Base-by-base conservation (phyloP, 2,329 filamentous ascomycete genomes). In the Hypomyces rosellus region DNA sequence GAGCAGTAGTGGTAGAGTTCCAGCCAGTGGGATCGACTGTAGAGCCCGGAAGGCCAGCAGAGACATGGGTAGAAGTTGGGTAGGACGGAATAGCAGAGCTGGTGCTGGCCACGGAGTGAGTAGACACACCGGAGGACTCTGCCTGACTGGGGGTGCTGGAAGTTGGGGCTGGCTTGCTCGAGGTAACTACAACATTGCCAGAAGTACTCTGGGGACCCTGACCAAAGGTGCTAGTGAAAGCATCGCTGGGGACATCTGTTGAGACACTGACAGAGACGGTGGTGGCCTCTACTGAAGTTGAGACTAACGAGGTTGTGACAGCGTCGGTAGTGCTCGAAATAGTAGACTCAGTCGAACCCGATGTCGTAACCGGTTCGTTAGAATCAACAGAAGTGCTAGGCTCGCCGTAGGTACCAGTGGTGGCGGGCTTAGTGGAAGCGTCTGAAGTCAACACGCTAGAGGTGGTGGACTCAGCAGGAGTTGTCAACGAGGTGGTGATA, bases 11-110 rank as follows among this genome's bases (percentile, higher is more conserved):
- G 4, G 48, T 38, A 3, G 48, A 16, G 33, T 43, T 30, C 41
- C 41, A 43, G 11, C 22, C 41, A n/a, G 18, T 20, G n/a, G 41
- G 41, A 1, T 9, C 6, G 16, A 30, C n/a, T 7, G 41, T 30
- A 20, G 20, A 14, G 4, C 16, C 43, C 7, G 48, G 34, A 44
- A 36, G n/a, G n/a, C 47, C 38, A 36, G 43, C 4, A 3, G 43
- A 42, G 15, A 48, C 39, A 14, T 16, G 37, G 44, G 52, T 45
- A n/a, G 46, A 39, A n/a, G 53, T 53, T 33, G 54, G 55, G 52
- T 56, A 52, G 39, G 49, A 51, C 55, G 25, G 25, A 11, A 30
- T 11, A 30, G 25, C 25, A 30, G 25, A 30, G 25, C 25, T 8
- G 25, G 25, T 30, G 25, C 25, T 30, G 25, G 25, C 25, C 6